Percentiles rank a stretch among this genome's conserved stretches.
These are phyloP conservation scores for Penicillium sp. DNA, from an alignment of 2,329 filamentous ascomycete species.

Conservation along the genomic window DNA sequence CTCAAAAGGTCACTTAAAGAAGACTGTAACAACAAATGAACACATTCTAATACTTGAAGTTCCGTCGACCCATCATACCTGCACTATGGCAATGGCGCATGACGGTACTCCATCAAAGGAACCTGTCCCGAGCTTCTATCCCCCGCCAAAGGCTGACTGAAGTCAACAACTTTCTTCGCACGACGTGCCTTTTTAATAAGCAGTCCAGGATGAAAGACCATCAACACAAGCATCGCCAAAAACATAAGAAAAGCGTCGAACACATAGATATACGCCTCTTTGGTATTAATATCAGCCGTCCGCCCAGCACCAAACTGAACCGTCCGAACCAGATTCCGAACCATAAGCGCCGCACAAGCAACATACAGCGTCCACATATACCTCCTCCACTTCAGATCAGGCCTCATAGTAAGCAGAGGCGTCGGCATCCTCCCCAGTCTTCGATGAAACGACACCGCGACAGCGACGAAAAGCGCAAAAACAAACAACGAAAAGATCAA, in stretches of 20 bases:
- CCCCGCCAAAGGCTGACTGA: constrained; percentile 8
- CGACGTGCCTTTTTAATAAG: constrained; percentile 21
- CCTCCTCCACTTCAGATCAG: constrained; percentile 26
- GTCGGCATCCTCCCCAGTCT: constrained; percentile 22
- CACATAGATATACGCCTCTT: constrained; percentile 36
- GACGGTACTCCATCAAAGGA: constrained; percentile 20
- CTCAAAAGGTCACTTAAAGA: no score
- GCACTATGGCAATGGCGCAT: background rate
- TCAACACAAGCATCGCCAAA: constrained; percentile 23
- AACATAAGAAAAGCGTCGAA: constrained; percentile 37
- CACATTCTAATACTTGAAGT: background rate
- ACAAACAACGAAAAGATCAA: constrained; percentile 34
- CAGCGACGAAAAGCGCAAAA: constrained; percentile 30
- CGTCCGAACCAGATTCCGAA: constrained; percentile 33
- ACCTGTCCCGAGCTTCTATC: constrained; percentile 14
- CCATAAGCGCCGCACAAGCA: constrained; percentile 27
- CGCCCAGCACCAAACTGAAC: constrained; percentile 30
- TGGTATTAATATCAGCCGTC: constrained; percentile 19
- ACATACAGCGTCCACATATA: constrained; percentile 34
- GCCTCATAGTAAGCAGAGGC: constrained; percentile 15
- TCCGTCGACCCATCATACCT: no score
- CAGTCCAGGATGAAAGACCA: constrained; percentile 30
- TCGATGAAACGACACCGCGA: constrained; percentile 30
- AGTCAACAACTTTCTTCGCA: constrained; percentile 15
- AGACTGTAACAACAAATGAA: background rate